Evolutionary conservation across 169 alveolate genomes (phyloP).

Genomic region (Plasmodium chabaudi): DNA sequence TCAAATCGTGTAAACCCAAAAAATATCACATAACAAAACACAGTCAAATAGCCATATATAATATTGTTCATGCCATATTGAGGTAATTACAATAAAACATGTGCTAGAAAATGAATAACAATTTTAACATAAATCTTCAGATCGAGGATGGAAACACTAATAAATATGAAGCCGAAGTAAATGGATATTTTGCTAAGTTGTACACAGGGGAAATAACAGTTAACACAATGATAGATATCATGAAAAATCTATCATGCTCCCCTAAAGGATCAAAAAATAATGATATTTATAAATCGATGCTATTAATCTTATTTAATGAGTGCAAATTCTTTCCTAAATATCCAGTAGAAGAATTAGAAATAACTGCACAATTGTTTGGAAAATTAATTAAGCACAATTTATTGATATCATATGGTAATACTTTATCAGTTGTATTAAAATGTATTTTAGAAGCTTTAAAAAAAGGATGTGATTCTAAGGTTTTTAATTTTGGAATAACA

Average conservation of each 20-base stretch:
- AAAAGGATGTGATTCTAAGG: slow-evolving; percentile 81
- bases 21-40: too few relatives aligned
- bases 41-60: too few relatives aligned
- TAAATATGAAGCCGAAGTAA: slow-evolving; percentile 81
- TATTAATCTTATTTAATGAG: slow-evolving; percentile 87
- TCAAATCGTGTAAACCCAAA: too few relatives aligned
- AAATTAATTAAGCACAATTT: slow-evolving; percentile 83
- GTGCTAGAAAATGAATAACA: slow-evolving; percentile 66
- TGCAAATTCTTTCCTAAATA: slow-evolving; percentile 90
- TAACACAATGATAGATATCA: slow-evolving; percentile 84
- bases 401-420: slow-evolving; percentile 80
- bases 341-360: slow-evolving; percentile 87
- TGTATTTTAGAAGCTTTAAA: slow-evolving; percentile 86
- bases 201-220: slow-evolving; percentile 84
- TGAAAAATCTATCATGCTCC: slow-evolving; percentile 79
- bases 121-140: slow-evolving; percentile 72
- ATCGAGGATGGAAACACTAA: slow-evolving; percentile 68
- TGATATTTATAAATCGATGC: slow-evolving; percentile 84
- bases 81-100: slow-evolving; percentile 32
- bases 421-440: slow-evolving; percentile 80
- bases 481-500: slow-evolving; percentile 86
- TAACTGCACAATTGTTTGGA: slow-evolving; percentile 90
- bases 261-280: slow-evolving; percentile 84
- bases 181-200: slow-evolving; percentile 82
- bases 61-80: neutral